Percentiles rank a stretch among this genome's conserved stretches.
These are phyloP conservation scores for Ophiostoma sp. DNA, from an alignment of 2,329 filamentous ascomycete genomes.

Conservation along the genomic window DNA sequence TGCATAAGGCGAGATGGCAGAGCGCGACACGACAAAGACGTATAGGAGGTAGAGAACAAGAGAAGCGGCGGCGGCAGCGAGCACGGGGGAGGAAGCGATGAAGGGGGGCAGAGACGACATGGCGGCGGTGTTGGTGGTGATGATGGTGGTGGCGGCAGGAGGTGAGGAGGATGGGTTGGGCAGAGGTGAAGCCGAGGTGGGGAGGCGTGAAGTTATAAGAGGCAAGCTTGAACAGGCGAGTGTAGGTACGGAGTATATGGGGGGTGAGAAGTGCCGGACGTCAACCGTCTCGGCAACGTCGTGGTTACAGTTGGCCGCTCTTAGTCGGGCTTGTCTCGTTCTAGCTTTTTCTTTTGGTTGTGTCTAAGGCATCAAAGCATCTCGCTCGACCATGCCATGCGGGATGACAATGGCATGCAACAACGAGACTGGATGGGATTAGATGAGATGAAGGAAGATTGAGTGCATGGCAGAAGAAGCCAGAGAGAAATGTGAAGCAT, in stretches of 20 bases:
- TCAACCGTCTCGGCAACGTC: not conserved
- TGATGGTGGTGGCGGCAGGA: not conserved
- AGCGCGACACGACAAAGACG: not conserved
- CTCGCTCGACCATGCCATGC: too few species aligned
- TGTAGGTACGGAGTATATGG: not conserved
- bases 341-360: not conserved
- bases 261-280: not conserved
- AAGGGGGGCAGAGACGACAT: conserved; percentile 6
- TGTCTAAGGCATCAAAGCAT: not conserved
- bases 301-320: not conserved
- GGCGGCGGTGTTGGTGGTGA: not conserved
- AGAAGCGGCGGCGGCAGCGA: conserved; percentile 12
- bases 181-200: not conserved
- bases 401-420: too few species aligned
- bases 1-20: conserved; percentile 10
- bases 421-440: too few species aligned
- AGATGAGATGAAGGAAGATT: not conserved
- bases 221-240: not conserved
- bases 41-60: conserved; percentile 16
- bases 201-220: not conserved
- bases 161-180: not conserved
- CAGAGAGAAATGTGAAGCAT: not conserved
- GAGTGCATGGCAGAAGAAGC: not conserved
- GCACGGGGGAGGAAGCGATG: conserved; percentile 3
- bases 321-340: not conserved